phyloP scores from a whole-genome alignment of 441 rosid species.

The Euphorbia schlechtendalii region DNA sequence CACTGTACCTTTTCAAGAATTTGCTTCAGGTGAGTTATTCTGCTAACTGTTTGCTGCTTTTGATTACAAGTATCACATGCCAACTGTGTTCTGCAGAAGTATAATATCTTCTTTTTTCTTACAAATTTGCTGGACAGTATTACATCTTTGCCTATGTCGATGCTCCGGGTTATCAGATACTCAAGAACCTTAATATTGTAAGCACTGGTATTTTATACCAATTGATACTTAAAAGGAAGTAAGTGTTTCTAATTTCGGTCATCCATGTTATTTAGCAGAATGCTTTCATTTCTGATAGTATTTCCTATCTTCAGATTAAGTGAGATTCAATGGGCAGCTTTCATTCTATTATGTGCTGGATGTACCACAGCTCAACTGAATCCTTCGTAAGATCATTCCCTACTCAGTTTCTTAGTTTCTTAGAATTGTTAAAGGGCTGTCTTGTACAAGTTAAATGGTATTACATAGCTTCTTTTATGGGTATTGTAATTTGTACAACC shows the following conservation, averaged over 20 bases:
- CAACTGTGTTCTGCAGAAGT: constrained; percentile 14
- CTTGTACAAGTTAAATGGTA: too few species aligned
- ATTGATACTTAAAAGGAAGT: constrained; percentile 88
- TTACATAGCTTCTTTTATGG: too few species aligned
- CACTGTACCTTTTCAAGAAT: constrained; percentile 88
- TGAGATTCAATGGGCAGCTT: constrained; percentile 94
- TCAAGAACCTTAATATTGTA: constrained; percentile 90
- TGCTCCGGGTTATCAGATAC: constrained; percentile 95
- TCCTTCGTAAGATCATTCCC: constrained; percentile 51
- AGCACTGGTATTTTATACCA: constrained; percentile 89
- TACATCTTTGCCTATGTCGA: constrained; percentile 94
- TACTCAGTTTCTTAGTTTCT: constrained; percentile 8
- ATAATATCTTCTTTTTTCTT: constrained; percentile 11
- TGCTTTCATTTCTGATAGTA: constrained; percentile 5
- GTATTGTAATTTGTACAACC: too few species aligned
- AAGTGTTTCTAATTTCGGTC: constrained; percentile 19
- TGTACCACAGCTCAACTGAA: constrained; percentile 96
- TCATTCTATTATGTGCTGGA: constrained; percentile 83
- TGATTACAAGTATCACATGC: not conserved
- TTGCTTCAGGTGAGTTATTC: constrained; percentile 67
- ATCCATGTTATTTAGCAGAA: not conserved
- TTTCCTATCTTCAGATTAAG: constrained; percentile 52
- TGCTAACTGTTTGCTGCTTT: constrained; percentile 12
- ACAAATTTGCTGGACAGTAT: constrained; percentile 52
- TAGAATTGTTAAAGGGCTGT: constrained; percentile 9